Percentiles rank a stretch among this genome's conserved stretches.
These are phyloP conservation scores for Dictyostelium purpureum DNA, from an alignment of 78 protist species.

Conservation along the genomic window DNA sequence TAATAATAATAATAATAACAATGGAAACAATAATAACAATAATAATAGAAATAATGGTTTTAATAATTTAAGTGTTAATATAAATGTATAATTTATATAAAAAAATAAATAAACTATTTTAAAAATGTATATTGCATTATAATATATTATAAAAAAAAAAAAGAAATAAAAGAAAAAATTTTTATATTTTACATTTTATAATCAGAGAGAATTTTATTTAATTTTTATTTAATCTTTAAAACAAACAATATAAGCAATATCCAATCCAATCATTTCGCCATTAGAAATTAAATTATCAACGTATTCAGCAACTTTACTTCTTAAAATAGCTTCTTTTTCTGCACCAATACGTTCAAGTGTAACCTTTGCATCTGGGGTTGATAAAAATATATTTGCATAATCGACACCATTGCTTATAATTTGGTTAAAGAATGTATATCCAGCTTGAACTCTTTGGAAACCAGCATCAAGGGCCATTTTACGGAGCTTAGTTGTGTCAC, in stretches of 20 bases:
- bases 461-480: conserved; percentile 69
- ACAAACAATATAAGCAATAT: conserved; percentile 40
- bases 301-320: background rate
- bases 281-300: conserved; percentile 26
- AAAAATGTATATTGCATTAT: no score
- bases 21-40: background rate
- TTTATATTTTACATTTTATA: no score
- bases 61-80: no score
- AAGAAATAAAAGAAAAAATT: no score
- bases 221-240: no score
- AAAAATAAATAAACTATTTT: no score
- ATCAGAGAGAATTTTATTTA: no score
- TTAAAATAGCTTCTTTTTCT: background rate
- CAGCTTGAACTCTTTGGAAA: background rate
- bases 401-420: conserved; percentile 8
- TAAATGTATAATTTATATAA: no score
- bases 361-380: background rate
- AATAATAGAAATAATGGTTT: background rate
- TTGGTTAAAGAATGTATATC: conserved; percentile 13
- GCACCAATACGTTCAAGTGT: background rate
- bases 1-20: background rate
- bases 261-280: conserved; percentile 39
- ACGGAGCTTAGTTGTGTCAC: conserved; percentile 1
- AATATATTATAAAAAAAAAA: no score
- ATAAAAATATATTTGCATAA: conserved; percentile 5